Percentiles rank a stretch among this genome's conserved stretches.
phyloP scores from a whole-genome alignment of 345 rosid genomes.

The Arabis hirsuta region DNA sequence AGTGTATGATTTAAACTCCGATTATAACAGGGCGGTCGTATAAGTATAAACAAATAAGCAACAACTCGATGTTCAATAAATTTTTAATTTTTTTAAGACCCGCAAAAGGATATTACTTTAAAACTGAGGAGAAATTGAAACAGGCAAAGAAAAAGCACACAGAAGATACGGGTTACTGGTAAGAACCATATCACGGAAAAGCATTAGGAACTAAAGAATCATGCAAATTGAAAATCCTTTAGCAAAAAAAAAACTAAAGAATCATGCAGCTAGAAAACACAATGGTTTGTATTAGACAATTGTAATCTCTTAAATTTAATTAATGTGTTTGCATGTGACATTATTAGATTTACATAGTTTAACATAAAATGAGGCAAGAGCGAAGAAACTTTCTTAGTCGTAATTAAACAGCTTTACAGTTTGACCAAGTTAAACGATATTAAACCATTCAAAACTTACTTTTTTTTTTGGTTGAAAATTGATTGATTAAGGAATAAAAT shows the following conservation, averaged over 20 bases:
- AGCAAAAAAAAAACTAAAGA: not conserved
- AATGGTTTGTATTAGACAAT: not conserved
- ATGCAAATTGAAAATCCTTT: too few species aligned
- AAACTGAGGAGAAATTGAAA: not conserved
- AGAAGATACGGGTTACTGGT: not conserved
- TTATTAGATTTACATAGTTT: not conserved
- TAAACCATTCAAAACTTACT: too few species aligned
- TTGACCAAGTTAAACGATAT: too few species aligned
- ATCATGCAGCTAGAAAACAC: not conserved
- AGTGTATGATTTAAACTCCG: too few species aligned
- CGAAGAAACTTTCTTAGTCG: not conserved
- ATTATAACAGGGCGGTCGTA: too few species aligned
- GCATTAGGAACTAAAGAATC: not conserved
- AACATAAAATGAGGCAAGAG: not conserved
- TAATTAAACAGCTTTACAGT: not conserved
- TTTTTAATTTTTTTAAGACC: too few species aligned
- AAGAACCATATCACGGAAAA: slow-evolving; percentile 11
- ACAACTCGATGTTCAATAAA: too few species aligned
- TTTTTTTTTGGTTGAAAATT: too few species aligned
- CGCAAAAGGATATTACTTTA: too few species aligned
- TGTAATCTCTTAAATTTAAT: not conserved
- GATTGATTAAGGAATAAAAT: too few species aligned
- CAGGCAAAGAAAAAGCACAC: not conserved
- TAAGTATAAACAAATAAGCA: too few species aligned
- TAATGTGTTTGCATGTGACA: not conserved